Percentiles rank a stretch among this genome's conserved stretches.
Conservation (phyloP, 192 early-diverging fungal genomes). For the Coemansia sp. region DNA sequence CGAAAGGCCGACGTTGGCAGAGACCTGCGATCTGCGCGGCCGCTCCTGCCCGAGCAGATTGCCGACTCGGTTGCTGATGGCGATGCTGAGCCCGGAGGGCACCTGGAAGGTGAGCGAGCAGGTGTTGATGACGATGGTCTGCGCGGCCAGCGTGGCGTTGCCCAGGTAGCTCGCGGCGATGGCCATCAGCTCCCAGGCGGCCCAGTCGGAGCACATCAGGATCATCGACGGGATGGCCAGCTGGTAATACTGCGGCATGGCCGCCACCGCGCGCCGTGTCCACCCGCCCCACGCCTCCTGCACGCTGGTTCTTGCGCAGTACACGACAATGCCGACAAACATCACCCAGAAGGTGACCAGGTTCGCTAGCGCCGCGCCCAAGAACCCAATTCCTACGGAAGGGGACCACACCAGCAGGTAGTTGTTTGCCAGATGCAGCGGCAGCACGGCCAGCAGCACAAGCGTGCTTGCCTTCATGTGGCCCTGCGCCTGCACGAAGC, state of each 20-base stretch:
- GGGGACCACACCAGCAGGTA: conserved; percentile 71
- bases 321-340: conserved; percentile 59
- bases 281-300: conserved; percentile 63
- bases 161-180: conserved; percentile 49
- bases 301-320: conserved; percentile 57
- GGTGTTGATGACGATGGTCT: conserved; percentile 52
- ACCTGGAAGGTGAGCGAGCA: conserved; percentile 41
- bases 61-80: conserved; percentile 46
- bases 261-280: conserved; percentile 27
- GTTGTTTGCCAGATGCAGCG: conserved; percentile 70
- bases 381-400: conserved; percentile 63
- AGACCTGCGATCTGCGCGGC: conserved; percentile 5
- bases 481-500: conserved; percentile 80
- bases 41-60: conserved; percentile 30
- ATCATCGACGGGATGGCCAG: conserved; percentile 65
- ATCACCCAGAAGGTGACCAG: conserved; percentile 69
- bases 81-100: conserved; percentile 45
- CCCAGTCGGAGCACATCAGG: conserved; percentile 65
- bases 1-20: conserved; percentile 1
- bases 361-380: conserved; percentile 77
- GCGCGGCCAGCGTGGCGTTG: conserved; percentile 42
- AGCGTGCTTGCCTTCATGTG: conserved; percentile 77
- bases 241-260: conserved; percentile 39
- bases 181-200: conserved; percentile 34
- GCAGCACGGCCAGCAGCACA: conserved; percentile 64